Evolutionary conservation across 495 filamentous ascomycete genomes (phyloP), one percentile per base, ranked within the genome.

Genomic region (Astrothelium macrocarpum): DNA sequence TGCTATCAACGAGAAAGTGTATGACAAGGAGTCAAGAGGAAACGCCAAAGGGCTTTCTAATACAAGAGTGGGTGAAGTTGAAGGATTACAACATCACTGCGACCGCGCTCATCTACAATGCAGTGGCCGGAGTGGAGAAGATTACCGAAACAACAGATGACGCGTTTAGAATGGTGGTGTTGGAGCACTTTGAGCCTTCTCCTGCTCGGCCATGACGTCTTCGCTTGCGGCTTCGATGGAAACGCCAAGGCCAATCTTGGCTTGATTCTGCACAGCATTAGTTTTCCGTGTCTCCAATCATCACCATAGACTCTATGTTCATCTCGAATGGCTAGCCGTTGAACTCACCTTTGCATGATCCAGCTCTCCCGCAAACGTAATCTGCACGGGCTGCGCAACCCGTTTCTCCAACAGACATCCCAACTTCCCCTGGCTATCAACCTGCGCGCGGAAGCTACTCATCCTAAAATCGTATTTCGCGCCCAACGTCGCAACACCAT

Each of bases 391-490:
- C 69, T 90, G 88, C 25, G 91, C 90, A 71, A 99, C 86, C 69
- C 90, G 84, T 85, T 96, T 97, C 82, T 99, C 95, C 64, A 97
- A 80, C 69, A 96, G 80, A 72, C 90, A 94, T 77, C 87, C 88
- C 67, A 99, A 82, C 80, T 91, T 94, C 69, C 95, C 95, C 65
- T 90, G 84, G 71, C 90, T 93, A 77, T 99, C 94, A 60, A 99
- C 82, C 77, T 97, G 95, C 25, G 93, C 94, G 66, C 92, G 84
- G 84, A 97, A 96, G 11, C 89, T 92, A 42, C 90, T 93, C 72
- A 89, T 87, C 64, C 90, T 82, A 86, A 99, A 99, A 72, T 97
- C 94, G 75, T 99, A 99, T 78, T 97, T 99, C 68, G 90, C 91
- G 71, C 94, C 95, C 69, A 97, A 81, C 45, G 91, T 88, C 62